These are phyloP conservation scores for Coemansia sp. DNA, from an alignment of 192 early-diverging fungal genomes.

Conservation along the genomic window DNA sequence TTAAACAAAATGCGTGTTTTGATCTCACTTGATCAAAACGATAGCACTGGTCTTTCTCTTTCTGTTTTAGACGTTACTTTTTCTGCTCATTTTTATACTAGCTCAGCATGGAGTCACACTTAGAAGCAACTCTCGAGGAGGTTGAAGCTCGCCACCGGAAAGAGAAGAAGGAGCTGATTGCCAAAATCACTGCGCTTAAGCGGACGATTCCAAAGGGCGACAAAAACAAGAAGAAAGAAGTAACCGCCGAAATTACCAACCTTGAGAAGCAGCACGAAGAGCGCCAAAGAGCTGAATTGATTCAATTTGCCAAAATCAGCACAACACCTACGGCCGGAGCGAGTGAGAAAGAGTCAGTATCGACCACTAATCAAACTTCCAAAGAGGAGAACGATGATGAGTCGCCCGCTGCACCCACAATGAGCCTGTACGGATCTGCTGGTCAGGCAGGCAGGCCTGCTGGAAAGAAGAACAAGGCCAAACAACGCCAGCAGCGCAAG, in stretches of 20 bases:
- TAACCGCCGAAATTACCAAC: slow-evolving; percentile 62
- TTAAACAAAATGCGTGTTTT: neutral
- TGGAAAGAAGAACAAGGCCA: slow-evolving; percentile 59
- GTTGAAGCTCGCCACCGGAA: slow-evolving; percentile 70
- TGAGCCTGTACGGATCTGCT: slow-evolving; percentile 12
- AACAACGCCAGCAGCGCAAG: slow-evolving; percentile 62
- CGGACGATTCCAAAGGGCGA: slow-evolving; percentile 74
- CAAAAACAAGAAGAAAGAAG: slow-evolving; percentile 89
- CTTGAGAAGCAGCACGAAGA: slow-evolving; percentile 64
- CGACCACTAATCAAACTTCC: neutral
- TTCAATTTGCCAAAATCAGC: slow-evolving; percentile 17
- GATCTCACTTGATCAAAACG: neutral
- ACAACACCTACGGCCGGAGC: neutral
- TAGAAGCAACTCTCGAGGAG: slow-evolving; percentile 55
- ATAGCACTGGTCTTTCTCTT: neutral
- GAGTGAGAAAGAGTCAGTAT: neutral
- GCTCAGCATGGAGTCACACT: slow-evolving; percentile 1
- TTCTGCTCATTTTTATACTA: slow-evolving; percentile 4
- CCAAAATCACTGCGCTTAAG: slow-evolving; percentile 70
- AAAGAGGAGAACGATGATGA: slow-evolving; percentile 28
- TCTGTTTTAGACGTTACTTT: neutral
- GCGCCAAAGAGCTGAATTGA: slow-evolving; percentile 64
- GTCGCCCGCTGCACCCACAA: slow-evolving; percentile 2
- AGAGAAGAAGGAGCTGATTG: slow-evolving; percentile 73
- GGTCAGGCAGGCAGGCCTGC: slow-evolving; percentile 28